phyloP scores from a whole-genome alignment of 108 stramenopile genomes.

The Pseudonitzschia multistriata region DNA sequence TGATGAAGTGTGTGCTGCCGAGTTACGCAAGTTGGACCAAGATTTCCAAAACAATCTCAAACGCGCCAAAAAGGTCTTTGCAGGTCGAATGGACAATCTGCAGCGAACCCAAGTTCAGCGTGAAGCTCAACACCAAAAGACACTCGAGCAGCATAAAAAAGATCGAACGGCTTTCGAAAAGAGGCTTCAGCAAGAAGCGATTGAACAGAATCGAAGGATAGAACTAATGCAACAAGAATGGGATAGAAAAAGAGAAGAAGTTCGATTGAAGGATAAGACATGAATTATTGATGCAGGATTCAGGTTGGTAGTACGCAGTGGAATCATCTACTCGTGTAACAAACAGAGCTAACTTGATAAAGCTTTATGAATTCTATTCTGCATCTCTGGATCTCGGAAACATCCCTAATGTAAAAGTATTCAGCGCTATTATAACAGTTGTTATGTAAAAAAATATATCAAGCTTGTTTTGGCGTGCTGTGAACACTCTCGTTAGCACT shows the following conservation, averaged over 20 bases:
- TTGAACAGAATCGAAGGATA: slow-evolving; percentile 74
- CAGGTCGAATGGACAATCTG: slow-evolving; percentile 84
- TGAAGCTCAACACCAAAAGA: slow-evolving; percentile 84
- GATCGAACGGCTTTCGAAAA: slow-evolving; percentile 85
- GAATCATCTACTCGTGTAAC: too few species aligned
- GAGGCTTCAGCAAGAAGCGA: slow-evolving; percentile 73
- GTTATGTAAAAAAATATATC: not conserved
- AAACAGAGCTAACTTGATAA: too few species aligned
- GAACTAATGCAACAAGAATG: slow-evolving; percentile 72
- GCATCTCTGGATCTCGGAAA: too few species aligned
- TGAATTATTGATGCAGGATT: not conserved
- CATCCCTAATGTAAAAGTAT: not conserved
- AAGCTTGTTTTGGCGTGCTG: too few species aligned
- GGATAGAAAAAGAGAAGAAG: slow-evolving; percentile 37
- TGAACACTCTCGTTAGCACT: too few species aligned
- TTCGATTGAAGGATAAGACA: slow-evolving; percentile 18
- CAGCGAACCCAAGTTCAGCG: slow-evolving; percentile 71
- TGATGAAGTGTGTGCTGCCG: slow-evolving; percentile 48
- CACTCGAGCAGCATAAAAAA: slow-evolving; percentile 83
- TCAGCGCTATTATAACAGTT: not conserved
- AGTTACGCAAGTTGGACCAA: slow-evolving; percentile 66
- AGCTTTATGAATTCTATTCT: too few species aligned
- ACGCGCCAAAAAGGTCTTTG: slow-evolving; percentile 79
- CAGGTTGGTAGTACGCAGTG: too few species aligned
- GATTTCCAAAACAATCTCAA: slow-evolving; percentile 80